Evolutionary conservation across 805 yeast species (phyloP).

Genomic region (Komagataella phaffii): DNA sequence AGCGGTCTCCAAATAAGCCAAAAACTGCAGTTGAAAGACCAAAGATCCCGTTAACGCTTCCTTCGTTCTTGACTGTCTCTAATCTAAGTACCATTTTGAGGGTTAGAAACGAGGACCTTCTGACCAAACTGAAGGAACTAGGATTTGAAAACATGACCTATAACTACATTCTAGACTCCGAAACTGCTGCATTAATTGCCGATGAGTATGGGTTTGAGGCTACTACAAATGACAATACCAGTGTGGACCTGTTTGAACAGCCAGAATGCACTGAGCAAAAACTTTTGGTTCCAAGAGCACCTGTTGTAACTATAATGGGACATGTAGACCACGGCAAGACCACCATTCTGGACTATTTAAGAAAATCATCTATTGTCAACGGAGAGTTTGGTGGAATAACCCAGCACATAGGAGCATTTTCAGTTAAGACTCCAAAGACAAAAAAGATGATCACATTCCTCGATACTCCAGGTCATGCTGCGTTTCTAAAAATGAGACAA

Average conservation of each 20-base stretch:
- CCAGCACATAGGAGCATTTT: constrained; percentile 95
- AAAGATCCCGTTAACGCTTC: constrained; percentile 28
- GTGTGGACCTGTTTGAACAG: constrained; percentile 47
- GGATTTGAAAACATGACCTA: constrained; percentile 67
- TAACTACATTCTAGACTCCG: constrained; percentile 73
- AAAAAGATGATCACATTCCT: constrained; percentile 74
- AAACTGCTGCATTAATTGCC: constrained; percentile 75
- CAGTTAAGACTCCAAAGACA: constrained; percentile 65
- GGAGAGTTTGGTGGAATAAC: constrained; percentile 94
- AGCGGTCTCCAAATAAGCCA: not conserved
- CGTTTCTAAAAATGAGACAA: constrained; percentile 90
- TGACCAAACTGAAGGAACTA: constrained; percentile 41
- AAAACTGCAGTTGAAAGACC: not conserved
- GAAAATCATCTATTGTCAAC: constrained; percentile 74
- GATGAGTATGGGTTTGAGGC: constrained; percentile 77
- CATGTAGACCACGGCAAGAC: constrained; percentile 99
- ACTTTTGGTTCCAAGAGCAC: constrained; percentile 58
- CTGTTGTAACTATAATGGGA: constrained; percentile 96
- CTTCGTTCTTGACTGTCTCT: constrained; percentile 67
- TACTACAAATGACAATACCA: constrained; percentile 38
- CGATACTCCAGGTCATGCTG: constrained; percentile 98
- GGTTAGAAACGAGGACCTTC: constrained; percentile 47
- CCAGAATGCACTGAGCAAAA: constrained; percentile 31
- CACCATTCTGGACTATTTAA: constrained; percentile 73
- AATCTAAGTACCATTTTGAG: constrained; percentile 63